Evolutionary conservation across 2,329 filamentous ascomycete genomes (phyloP).

Genomic region (Coniella lustricola): DNA sequence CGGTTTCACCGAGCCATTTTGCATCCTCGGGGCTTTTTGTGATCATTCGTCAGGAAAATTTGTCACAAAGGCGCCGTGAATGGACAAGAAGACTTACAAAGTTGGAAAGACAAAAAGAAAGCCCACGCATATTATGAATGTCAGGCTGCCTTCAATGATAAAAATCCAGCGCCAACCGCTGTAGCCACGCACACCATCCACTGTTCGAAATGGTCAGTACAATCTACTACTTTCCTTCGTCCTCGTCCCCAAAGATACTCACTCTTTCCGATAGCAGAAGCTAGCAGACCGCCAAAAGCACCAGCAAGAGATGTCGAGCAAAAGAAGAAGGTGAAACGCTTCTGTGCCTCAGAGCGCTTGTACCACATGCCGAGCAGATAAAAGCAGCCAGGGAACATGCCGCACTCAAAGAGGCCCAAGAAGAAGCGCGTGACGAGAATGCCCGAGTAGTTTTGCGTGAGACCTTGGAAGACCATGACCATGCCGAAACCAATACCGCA

Average conservation of each 20-base stretch:
- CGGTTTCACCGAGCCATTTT: constrained; percentile 65
- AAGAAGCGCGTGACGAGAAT: constrained; percentile 79
- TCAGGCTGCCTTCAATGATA: constrained; percentile 66
- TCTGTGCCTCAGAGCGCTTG: constrained; percentile 77
- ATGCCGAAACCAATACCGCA: constrained; percentile 85
- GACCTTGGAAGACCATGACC: constrained; percentile 66
- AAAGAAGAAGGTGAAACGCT: constrained; percentile 92
- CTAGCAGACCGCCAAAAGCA: constrained; percentile 80
- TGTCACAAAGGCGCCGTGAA: neutral
- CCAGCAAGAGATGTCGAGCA: constrained; percentile 70
- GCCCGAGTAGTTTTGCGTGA: constrained; percentile 70
- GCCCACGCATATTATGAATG: constrained; percentile 51
- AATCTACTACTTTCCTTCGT: neutral
- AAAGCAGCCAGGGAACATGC: constrained; percentile 60
- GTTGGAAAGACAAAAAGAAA: constrained; percentile 66
- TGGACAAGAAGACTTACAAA: constrained; percentile 39
- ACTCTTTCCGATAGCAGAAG: constrained; percentile 78
- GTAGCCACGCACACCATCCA: constrained; percentile 65
- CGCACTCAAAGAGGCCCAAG: constrained; percentile 68
- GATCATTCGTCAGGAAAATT: constrained; percentile 1
- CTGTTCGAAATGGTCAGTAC: constrained; percentile 15
- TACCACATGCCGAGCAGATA: constrained; percentile 89
- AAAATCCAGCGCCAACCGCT: constrained; percentile 77
- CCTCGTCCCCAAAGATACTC: constrained; percentile 13
- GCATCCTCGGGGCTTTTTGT: constrained; percentile 53